Percentiles rank a stretch among this genome's conserved stretches.
phyloP scores from a whole-genome alignment of 257 asterid genomes.

The Nicotiana undulata region DNA sequence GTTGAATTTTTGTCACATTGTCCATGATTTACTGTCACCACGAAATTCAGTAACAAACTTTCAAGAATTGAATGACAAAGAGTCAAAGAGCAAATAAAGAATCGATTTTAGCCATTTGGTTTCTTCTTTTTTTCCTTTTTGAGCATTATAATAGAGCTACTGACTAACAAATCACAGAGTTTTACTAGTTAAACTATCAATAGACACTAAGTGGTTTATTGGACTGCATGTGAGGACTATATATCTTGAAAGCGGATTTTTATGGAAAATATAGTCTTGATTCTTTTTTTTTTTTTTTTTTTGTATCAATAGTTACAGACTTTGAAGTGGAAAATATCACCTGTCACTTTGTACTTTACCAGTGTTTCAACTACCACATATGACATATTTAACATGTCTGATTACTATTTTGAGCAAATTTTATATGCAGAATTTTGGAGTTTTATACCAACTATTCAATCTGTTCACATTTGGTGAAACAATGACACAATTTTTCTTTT shows the following conservation, averaged over 20 bases:
- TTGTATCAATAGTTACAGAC: neutral
- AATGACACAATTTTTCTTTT: constrained; percentile 27
- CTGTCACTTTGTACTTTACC: constrained; percentile 9
- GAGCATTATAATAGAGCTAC: too few relatives aligned
- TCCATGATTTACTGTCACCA: too few relatives aligned
- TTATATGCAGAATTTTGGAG: neutral
- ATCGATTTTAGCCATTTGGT: too few relatives aligned
- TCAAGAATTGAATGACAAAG: too few relatives aligned
- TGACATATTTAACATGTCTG: neutral
- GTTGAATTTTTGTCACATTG: too few relatives aligned
- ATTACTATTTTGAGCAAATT: constrained; percentile 15
- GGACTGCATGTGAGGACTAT: constrained; percentile 9
- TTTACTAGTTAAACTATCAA: neutral
- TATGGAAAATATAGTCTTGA: neutral
- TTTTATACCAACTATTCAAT: neutral
- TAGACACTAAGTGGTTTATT: neutral
- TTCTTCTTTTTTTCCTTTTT: too few relatives aligned
- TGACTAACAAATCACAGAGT: too few relatives aligned
- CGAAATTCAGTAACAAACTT: too few relatives aligned
- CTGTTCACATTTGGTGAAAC: constrained; percentile 27
- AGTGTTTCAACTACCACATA: neutral
- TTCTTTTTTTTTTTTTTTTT: neutral
- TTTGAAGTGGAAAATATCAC: neutral
- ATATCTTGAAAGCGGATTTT: constrained; percentile 1
- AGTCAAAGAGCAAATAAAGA: too few relatives aligned